A percentile compares a stretch with the other conserved stretches of the same genome.
phyloP scores from a whole-genome alignment of 2,329 filamentous ascomycete genomes.

The Ceratocystis albifundus region DNA sequence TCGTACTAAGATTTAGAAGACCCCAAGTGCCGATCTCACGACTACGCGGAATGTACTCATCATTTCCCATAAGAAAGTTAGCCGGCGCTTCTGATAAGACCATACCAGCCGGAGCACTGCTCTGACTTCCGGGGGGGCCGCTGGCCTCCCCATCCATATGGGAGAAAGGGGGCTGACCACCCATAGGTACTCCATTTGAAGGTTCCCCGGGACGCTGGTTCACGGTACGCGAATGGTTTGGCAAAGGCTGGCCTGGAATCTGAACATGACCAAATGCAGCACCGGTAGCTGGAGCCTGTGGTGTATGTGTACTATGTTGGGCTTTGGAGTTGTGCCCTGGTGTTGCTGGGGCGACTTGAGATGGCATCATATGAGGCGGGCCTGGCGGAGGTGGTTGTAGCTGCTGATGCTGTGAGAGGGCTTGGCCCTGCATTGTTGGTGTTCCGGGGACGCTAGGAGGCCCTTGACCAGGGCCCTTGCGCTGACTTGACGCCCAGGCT shows the following conservation, averaged over 20 bases:
- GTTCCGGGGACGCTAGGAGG: constrained; percentile 18
- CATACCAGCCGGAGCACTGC: constrained; percentile 29
- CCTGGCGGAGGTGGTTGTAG: constrained; percentile 30
- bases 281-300: constrained; percentile 26
- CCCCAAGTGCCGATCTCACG: constrained; percentile 52
- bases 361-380: constrained; percentile 34
- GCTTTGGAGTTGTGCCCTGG: constrained; percentile 1
- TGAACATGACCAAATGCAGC: constrained; percentile 22
- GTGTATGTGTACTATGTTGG: constrained; percentile 26
- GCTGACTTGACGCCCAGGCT: constrained; percentile 46
- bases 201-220: not conserved
- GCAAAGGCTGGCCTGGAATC: constrained; percentile 29
- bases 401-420: constrained; percentile 29
- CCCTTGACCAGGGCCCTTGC: constrained; percentile 28
- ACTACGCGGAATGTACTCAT: constrained; percentile 45
- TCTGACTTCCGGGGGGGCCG: constrained; percentile 23
- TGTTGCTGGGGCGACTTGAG: constrained; percentile 21
- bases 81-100: constrained; percentile 23
- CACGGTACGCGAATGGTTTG: constrained; percentile 28
- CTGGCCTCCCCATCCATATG: not conserved
- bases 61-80: constrained; percentile 25
- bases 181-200: not conserved
- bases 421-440: constrained; percentile 29
- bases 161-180: not conserved
- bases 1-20: constrained; percentile 56